Percentiles rank a stretch among this genome's conserved stretches.
These are phyloP conservation scores for Rhizomucor pusillus DNA, from an alignment of 371 early-diverging fungal genomes.

Conservation along the genomic window DNA sequence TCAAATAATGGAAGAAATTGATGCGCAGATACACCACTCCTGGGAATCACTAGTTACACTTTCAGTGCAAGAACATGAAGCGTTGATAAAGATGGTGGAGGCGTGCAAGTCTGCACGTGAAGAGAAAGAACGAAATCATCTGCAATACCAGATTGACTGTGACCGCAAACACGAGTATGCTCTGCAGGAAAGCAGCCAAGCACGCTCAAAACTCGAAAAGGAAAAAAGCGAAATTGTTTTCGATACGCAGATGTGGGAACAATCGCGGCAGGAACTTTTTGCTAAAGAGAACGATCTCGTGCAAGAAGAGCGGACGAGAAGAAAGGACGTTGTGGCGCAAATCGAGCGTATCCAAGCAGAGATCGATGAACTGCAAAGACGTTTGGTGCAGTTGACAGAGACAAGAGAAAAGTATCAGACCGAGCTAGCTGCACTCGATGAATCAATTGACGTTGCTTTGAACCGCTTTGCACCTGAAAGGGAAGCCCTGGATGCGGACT, in stretches of 20 bases:
- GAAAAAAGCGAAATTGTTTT: conserved; percentile 26
- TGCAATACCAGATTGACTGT: conserved; percentile 13
- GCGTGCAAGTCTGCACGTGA: conserved; percentile 3
- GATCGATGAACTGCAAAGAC: conserved; percentile 16
- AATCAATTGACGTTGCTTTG: conserved; percentile 1
- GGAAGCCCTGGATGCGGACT: not conserved
- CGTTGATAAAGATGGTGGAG: conserved; percentile 6
- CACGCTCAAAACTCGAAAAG: conserved; percentile 13
- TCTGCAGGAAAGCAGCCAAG: conserved; percentile 8
- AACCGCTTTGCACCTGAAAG: conserved; percentile 7
- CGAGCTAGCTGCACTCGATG: conserved; percentile 2
- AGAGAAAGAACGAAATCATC: conserved; percentile 6
- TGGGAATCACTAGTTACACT: conserved; percentile 9
- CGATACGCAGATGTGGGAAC: conserved; percentile 29
- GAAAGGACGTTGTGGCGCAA: conserved; percentile 7
- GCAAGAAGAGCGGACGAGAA: conserved; percentile 11
- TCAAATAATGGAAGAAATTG: conserved; percentile 5
- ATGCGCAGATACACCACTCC: conserved; percentile 8
- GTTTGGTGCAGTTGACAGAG: conserved; percentile 9
- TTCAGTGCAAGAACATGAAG: conserved; percentile 7
- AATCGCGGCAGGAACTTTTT: conserved; percentile 14
- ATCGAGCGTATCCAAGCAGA: conserved; percentile 8
- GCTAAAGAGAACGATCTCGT: conserved; percentile 18
- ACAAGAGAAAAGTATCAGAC: conserved; percentile 11
- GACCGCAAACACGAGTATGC: conserved; percentile 12